Conservation (phyloP, 441 rosid genomes). For the Aleurites moluccanus region DNA sequence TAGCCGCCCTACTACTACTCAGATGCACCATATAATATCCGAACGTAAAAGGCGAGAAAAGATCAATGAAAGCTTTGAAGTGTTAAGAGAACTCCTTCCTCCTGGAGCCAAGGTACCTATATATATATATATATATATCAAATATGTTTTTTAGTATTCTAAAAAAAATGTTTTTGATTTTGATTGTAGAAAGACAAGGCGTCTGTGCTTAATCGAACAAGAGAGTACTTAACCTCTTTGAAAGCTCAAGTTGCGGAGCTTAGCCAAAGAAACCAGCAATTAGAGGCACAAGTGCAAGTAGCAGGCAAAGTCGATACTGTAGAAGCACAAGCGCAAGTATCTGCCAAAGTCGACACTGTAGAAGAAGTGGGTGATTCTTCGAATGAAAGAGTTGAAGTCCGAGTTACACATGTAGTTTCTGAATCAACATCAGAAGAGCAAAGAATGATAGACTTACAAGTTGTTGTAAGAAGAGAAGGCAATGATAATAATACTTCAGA, state of each 20-base stretch:
- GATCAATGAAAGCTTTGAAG: conserved; percentile 69
- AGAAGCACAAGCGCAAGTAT: neutral
- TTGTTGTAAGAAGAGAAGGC: conserved; percentile 42
- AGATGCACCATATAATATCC: conserved; percentile 75
- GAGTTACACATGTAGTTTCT: conserved; percentile 24
- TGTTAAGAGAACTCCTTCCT: conserved; percentile 72
- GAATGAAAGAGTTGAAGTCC: conserved; percentile 36
- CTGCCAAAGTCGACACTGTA: conserved; percentile 1
- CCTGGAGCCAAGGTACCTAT: conserved; percentile 62
- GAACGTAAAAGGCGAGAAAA: conserved; percentile 86
- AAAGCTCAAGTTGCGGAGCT: conserved; percentile 46
- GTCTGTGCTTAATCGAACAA: conserved; percentile 47
- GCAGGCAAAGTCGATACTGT: neutral
- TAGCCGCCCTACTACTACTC: conserved; percentile 46
- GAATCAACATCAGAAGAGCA: conserved; percentile 53
- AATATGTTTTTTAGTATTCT: no score
- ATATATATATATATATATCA: fast-evolving
- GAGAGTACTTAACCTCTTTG: conserved; percentile 45
- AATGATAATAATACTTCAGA: conserved; percentile 23
- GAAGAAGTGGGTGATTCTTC: conserved; percentile 15
- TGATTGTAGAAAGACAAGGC: conserved; percentile 63
- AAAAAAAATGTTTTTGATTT: no score
- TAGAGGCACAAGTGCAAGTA: conserved; percentile 39
- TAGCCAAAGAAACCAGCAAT: conserved; percentile 31
- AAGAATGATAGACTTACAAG: conserved; percentile 40